These are phyloP conservation scores for Albophoma yamanashiensis DNA, from an alignment of 2,329 filamentous ascomycete species.

Conservation along the genomic window DNA sequence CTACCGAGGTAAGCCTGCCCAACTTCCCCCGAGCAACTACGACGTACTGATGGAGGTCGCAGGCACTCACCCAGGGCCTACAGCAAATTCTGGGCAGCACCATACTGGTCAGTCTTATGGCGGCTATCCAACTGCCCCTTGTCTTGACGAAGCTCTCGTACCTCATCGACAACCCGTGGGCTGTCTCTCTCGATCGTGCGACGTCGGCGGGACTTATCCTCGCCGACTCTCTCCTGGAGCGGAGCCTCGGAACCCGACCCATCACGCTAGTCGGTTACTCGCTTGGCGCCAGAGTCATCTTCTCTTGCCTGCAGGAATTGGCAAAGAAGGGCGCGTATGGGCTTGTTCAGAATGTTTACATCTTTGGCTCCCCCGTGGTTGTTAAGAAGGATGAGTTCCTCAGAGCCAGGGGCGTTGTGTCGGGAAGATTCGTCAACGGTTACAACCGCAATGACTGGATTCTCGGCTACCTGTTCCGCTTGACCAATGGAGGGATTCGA, in stretches of 20 bases:
- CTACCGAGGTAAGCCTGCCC: slow-evolving; percentile 66
- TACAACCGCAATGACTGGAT: slow-evolving; percentile 98
- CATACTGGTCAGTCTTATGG: slow-evolving; percentile 81
- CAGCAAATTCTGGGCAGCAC: slow-evolving; percentile 92
- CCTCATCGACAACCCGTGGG: slow-evolving; percentile 97
- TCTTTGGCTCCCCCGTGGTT: slow-evolving; percentile 88
- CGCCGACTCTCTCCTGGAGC: slow-evolving; percentile 85
- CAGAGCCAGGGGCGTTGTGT: slow-evolving; percentile 69
- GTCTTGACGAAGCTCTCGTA: slow-evolving; percentile 90
- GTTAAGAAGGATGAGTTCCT: slow-evolving; percentile 86
- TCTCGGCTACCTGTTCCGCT: slow-evolving; percentile 85
- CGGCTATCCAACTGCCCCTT: slow-evolving; percentile 82
- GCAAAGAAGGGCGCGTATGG: slow-evolving; percentile 75
- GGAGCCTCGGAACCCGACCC: slow-evolving; percentile 81
- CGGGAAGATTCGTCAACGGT: slow-evolving; percentile 89
- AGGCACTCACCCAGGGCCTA: slow-evolving; percentile 90
- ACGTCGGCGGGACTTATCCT: slow-evolving; percentile 83
- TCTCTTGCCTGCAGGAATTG: slow-evolving; percentile 80
- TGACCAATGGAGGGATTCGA: slow-evolving; percentile 86
- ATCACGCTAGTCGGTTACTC: slow-evolving; percentile 94
- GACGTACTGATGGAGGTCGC: neutral
- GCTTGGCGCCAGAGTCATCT: slow-evolving; percentile 83
- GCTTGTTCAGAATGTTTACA: slow-evolving; percentile 85
- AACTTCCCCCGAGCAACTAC: neutral
- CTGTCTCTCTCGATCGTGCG: slow-evolving; percentile 86